These are phyloP conservation scores for Adansonia gregorii DNA, from an alignment of 441 rosid genomes.

Conservation along the genomic window DNA sequence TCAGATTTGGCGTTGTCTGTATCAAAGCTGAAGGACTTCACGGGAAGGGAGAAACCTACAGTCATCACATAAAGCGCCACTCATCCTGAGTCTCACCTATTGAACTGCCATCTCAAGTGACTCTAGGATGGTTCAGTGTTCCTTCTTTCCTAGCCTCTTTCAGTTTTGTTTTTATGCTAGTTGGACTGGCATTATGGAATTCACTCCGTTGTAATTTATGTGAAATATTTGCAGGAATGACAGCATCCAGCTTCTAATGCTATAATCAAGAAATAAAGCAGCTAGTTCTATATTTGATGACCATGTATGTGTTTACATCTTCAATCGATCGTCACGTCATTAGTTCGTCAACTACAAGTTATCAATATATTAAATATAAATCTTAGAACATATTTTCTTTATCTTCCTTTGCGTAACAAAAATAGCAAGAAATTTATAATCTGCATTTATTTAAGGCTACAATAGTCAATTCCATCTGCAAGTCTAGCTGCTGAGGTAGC, in stretches of 20 bases:
- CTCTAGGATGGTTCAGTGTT: slow-evolving; percentile 30
- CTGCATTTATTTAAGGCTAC: slow-evolving; percentile 1
- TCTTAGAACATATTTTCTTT: too few relatives aligned
- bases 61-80: slow-evolving; percentile 70
- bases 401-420: neutral
- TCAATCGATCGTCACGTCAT: too few relatives aligned
- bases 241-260: neutral
- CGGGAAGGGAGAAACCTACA: slow-evolving; percentile 92
- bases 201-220: slow-evolving; percentile 24
- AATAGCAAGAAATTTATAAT: neutral
- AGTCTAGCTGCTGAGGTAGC: neutral
- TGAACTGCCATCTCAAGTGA: slow-evolving; percentile 30
- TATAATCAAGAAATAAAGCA: neutral
- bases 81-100: neutral
- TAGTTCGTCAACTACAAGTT: too few relatives aligned
- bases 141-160: slow-evolving; percentile 29
- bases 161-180: slow-evolving; percentile 44
- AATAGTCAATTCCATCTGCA: neutral
- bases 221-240: slow-evolving; percentile 30
- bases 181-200: slow-evolving; percentile 9
- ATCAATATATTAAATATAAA: too few relatives aligned
- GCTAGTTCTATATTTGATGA: neutral
- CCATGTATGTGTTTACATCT: too few relatives aligned
- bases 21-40: slow-evolving; percentile 89
- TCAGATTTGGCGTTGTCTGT: slow-evolving; percentile 82